Evolutionary conservation across 805 yeast species (phyloP), one percentile per base, ranked within the genome.

Genomic region (Candida schatavii): DNA sequence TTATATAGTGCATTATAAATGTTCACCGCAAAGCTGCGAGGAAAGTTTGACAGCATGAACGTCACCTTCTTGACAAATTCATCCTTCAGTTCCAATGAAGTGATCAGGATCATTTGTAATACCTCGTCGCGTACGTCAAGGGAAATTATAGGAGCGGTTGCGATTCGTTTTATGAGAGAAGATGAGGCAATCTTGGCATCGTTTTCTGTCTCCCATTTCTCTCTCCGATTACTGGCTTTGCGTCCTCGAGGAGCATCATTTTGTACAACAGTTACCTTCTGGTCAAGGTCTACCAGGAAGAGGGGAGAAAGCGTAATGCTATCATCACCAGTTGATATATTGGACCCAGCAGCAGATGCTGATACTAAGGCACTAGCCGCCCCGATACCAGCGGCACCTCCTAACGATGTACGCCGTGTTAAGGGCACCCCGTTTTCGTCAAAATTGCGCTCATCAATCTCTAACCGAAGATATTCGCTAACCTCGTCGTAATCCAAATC

Each of bases 51-150:
- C 13, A 60, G 56, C 2, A 85, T 78, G 15, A 91, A 88, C 5
- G 90, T 86, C 3, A 91, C 88, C 50, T 86, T 85, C 52, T 95
- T 75, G 40, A 83, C 67, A 88, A 88, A 83, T 71, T 87, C 91
- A 46, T 88, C 95, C 38, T 80, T 82, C 47, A 80, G 88, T 22
- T 73, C 70, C n/a, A 88, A 62, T 0, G 95, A 83, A 0, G 90
- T 84, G 2, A 83, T 76, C 11, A 85, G 74, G 30, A 91, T 85
- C 75, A 89, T 85, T 39, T 89, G 91, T 46, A 93, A 60, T 2
- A 88, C 85, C 46, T 89, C 97, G 51, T 88, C 96, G 46, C 83
- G 74, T 3, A 78, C 80, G 56, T 91, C 98, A 26, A 91, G 78
- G 0, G 85, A 77, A 36, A 89, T 71, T 0, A 91, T 77, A 0